phyloP scores from a whole-genome alignment of 331 rosid genomes.

The Rosa hybrid region DNA sequence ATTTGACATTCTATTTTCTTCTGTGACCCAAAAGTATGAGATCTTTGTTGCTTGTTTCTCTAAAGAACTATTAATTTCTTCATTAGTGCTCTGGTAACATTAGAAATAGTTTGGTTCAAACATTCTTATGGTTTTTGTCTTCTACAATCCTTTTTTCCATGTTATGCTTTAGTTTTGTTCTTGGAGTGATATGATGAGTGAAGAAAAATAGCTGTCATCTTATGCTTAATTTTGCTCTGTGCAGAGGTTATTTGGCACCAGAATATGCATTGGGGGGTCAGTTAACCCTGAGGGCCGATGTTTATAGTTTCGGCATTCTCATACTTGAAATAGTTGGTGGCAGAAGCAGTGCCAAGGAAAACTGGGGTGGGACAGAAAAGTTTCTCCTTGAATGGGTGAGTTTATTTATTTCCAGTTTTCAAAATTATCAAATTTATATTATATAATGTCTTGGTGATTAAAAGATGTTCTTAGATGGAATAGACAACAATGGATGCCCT shows the following conservation, averaged over 20 bases:
- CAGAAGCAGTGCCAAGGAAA: conserved; percentile 59
- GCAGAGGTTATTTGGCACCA: conserved; percentile 95
- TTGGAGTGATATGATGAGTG: not conserved
- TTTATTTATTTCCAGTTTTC: conserved; percentile 1
- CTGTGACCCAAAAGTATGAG: not conserved
- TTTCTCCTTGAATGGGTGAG: conserved; percentile 80
- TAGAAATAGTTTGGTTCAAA: not conserved
- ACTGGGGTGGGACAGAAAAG: conserved; percentile 54
- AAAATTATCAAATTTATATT: not conserved
- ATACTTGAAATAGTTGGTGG: conserved; percentile 78
- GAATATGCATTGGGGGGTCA: conserved; percentile 97
- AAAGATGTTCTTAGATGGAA: not conserved
- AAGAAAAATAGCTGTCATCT: not conserved
- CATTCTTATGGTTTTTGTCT: not conserved
- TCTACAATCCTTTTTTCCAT: not conserved
- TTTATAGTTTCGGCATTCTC: conserved; percentile 94
- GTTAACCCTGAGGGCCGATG: conserved; percentile 84
- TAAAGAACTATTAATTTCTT: not conserved
- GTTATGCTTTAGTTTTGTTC: not conserved
- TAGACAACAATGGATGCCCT: not conserved
- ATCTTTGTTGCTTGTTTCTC: not conserved
- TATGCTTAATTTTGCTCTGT: conserved; percentile 31
- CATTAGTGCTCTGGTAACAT: not conserved
- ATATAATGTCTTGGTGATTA: not conserved
- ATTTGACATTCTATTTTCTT: conserved; percentile 12